Conservation (phyloP, 257 asterid species). For the Nicotiana noctiflora region DNA sequence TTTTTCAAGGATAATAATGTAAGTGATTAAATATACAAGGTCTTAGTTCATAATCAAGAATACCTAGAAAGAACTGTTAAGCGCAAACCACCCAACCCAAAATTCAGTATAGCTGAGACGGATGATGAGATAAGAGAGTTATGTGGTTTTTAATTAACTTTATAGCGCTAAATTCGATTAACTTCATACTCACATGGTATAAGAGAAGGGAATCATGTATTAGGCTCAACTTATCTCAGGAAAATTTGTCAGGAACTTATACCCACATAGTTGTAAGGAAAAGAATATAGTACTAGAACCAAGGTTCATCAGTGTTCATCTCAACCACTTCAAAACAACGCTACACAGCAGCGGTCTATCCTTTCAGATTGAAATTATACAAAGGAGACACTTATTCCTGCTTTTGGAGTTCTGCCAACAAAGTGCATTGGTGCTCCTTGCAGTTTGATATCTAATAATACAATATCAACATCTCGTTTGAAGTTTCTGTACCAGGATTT, state of each 20-base stretch:
- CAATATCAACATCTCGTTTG: neutral
- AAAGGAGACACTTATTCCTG: slow-evolving; percentile 5
- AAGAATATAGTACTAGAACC: neutral
- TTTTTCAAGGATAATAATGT: too few species aligned
- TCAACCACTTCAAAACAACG: neutral
- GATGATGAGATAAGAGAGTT: neutral
- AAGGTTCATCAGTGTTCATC: neutral
- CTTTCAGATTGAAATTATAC: neutral
- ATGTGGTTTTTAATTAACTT: too few species aligned
- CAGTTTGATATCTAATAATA: neutral
- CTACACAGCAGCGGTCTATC: neutral
- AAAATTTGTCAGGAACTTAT: neutral
- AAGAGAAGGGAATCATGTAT: neutral
- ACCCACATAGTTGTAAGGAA: neutral
- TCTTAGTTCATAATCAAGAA: neutral
- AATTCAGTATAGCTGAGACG: neutral
- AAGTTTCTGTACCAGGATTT: slow-evolving; percentile 14
- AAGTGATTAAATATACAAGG: neutral
- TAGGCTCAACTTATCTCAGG: neutral
- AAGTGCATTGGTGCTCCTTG: neutral
- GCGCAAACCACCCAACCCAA: neutral
- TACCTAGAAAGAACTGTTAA: neutral
- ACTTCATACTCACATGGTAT: neutral
- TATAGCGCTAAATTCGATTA: neutral
- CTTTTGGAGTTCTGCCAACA: neutral